Evolutionary conservation across 148 eudicot species (phyloP), one percentile per base, ranked within the genome.

Genomic region (Nepenthes mirabilis): DNA sequence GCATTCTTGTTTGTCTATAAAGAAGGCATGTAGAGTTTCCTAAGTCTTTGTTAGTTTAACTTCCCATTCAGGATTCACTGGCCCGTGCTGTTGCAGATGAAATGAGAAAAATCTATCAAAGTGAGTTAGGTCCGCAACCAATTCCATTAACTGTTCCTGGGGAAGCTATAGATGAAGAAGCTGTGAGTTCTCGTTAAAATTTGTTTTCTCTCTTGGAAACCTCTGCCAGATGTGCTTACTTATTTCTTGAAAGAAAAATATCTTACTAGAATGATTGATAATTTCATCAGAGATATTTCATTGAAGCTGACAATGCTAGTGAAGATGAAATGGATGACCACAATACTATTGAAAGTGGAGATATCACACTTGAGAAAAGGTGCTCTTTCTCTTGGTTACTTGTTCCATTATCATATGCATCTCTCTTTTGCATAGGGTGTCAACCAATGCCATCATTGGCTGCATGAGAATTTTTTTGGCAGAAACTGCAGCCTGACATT

Each of bases 31-130:
- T 49, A 33, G 36, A 62, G 6, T 13, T 12, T 36, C 8, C 34
- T 8, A 40, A 40, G 4, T 40, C 45, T 40, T 40, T 33, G 36
- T 40, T 40, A 40, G 45, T 47, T 58, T 36, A 52, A 2, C 14
- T 59, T 54, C 53, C 5, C 10, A 43, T 57, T 50, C 74, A 91
- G 97, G 96, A 91, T 72, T 79, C 90, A 2, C 66, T 91, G 70
- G 96, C 96, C 55, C 75, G 67, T 73, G 97, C 97, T 63, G 96
- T 91, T 34, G 97, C 97, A 60, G 94, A 83, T 73, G 96, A 91
- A 68, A 91, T 91, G 97, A 89, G 80, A 74, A 91, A 91, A 74
- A 61, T 88, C 33, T 88, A 85, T 69, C 76, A 68, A 65, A 68
- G 66, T 33, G 97, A 91, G 66, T 68, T 91, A 73, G 90, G 87